These are phyloP conservation scores for Chimonanthus salicifolius DNA, from an alignment of 164 flowering plant genomes.

Conservation along the genomic window DNA sequence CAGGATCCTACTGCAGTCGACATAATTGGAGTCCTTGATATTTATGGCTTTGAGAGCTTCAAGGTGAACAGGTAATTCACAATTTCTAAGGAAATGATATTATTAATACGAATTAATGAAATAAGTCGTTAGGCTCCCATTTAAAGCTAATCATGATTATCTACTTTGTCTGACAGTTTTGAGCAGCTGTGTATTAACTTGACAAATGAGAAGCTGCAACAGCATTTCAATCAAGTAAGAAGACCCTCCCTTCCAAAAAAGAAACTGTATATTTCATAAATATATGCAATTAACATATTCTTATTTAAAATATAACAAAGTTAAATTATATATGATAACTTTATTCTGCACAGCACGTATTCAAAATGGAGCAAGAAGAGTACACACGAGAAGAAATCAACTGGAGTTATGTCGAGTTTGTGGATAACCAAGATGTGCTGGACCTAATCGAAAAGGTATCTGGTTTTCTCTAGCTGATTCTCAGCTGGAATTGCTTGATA, in stretches of 20 bases:
- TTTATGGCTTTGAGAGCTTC: constrained; percentile 90
- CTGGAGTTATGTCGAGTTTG: constrained; percentile 92
- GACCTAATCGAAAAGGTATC: constrained; percentile 82
- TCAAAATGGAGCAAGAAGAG: constrained; percentile 90
- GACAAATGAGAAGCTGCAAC: constrained; percentile 89
- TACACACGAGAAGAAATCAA: constrained; percentile 72
- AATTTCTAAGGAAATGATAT: constrained; percentile 10
- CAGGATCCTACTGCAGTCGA: constrained; percentile 64
- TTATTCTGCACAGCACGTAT: constrained; percentile 58
- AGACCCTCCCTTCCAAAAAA: no score
- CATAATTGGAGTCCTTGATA: constrained; percentile 83
- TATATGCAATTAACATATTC: background rate
- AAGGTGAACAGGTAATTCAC: constrained; percentile 65
- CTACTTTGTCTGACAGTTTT: constrained; percentile 41
- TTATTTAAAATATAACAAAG: background rate
- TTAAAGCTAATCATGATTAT: constrained; percentile 8
- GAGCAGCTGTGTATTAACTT: constrained; percentile 91
- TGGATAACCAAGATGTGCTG: constrained; percentile 82
- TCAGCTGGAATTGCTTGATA: background rate
- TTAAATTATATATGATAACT: background rate
- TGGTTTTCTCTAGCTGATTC: background rate
- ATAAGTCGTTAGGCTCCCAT: background rate
- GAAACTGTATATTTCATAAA: background rate
- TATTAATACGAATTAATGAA: background rate
- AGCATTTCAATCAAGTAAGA: constrained; percentile 83